phyloP scores from a whole-genome alignment of 768 basidiomycete genomes.

The Lepiota subincarnata region DNA sequence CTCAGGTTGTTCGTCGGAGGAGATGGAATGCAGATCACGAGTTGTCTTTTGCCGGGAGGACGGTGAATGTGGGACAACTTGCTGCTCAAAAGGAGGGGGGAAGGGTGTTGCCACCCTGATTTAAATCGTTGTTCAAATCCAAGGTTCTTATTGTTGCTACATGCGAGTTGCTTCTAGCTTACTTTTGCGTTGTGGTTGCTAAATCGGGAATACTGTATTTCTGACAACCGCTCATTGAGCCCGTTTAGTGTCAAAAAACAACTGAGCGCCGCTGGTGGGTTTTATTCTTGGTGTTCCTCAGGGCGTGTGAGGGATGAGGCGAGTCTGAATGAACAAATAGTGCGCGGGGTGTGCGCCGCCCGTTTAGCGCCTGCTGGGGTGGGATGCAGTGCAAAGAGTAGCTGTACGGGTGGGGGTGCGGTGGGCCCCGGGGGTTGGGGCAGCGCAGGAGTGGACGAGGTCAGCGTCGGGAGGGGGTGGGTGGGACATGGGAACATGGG shows the following conservation, averaged over 20 bases:
- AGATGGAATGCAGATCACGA: background rate
- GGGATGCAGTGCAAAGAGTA: too few species aligned
- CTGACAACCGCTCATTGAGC: background rate
- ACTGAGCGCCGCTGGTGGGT: background rate
- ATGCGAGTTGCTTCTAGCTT: background rate
- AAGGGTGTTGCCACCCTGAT: background rate
- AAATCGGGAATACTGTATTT: background rate
- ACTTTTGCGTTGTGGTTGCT: background rate
- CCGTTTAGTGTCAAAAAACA: background rate
- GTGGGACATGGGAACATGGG: background rate
- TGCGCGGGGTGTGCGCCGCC: too few species aligned
- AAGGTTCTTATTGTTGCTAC: background rate
- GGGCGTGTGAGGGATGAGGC: too few species aligned
- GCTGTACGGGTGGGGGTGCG: too few species aligned
- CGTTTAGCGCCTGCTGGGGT: too few species aligned
- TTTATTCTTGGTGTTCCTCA: background rate
- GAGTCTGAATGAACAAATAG: too few species aligned
- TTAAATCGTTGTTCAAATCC: background rate
- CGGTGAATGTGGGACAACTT: constrained; percentile 1
- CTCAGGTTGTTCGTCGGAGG: background rate
- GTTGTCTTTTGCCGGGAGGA: background rate
- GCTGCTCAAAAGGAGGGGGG: background rate
- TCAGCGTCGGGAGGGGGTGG: background rate
- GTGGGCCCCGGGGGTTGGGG: too few species aligned
- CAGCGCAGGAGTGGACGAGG: too few species aligned